Conservation (phyloP, 345 rosid genomes). For the Arabidopsis suecica region DNA sequence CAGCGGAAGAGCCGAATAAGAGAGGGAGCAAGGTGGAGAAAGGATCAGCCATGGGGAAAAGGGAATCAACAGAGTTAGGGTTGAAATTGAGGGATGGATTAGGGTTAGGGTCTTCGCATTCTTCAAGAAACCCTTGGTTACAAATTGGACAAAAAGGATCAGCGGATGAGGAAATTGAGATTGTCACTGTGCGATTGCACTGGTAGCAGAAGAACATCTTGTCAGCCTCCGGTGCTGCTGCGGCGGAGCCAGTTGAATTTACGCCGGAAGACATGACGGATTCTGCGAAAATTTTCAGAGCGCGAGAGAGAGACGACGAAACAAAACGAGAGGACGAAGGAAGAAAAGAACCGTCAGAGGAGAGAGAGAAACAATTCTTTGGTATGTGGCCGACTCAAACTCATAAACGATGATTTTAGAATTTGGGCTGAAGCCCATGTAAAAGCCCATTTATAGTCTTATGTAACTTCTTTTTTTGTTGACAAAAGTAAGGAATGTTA, state of each 20-base stretch:
- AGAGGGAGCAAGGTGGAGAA: constrained; percentile 48
- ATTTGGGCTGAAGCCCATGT: constrained; percentile 1
- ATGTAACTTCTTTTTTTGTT: no score
- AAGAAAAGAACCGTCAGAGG: constrained; percentile 22
- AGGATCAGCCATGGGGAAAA: constrained; percentile 40
- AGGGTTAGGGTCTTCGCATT: constrained; percentile 58
- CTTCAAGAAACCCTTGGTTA: constrained; percentile 69
- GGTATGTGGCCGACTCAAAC: constrained; percentile 31
- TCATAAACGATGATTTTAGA: background rate
- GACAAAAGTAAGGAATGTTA: no score
- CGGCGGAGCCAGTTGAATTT: constrained; percentile 41
- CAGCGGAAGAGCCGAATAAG: constrained; percentile 38
- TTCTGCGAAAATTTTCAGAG: constrained; percentile 28
- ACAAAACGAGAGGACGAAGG: constrained; percentile 17
- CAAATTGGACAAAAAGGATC: constrained; percentile 73
- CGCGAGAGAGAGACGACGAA: constrained; percentile 12
- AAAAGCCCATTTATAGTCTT: background rate
- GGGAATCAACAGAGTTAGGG: constrained; percentile 7
- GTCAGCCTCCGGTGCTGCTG: constrained; percentile 38
- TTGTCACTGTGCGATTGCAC: constrained; percentile 64
- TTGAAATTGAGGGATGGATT: constrained; percentile 41
- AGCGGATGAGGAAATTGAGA: constrained; percentile 48
- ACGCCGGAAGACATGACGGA: constrained; percentile 52
- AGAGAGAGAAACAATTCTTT: background rate
- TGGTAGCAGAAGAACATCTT: constrained; percentile 66